Evolutionary conservation across 164 flowering plant genomes (phyloP), one percentile per base, ranked within the genome.

Genomic region (Sedum album): DNA sequence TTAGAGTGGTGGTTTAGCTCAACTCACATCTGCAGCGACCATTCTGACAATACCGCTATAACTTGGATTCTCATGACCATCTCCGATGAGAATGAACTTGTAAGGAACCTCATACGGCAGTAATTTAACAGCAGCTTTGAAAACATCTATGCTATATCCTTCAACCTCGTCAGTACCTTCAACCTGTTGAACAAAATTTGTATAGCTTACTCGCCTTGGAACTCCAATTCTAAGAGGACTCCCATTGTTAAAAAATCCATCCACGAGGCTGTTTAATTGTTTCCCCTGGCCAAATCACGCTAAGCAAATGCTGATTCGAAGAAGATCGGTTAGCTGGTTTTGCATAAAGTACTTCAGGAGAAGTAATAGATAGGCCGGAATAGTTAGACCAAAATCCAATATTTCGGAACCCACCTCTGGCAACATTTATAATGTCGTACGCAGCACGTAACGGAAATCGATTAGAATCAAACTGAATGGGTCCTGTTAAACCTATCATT

Each of bases 321-420:
- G 71, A 76, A 7, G 88, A 83, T 33, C 72, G 79, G 66, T 82
- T 84, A 1, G 79, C 65, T 13, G 82, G 75, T 65, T 77, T 81
- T 5, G 26, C 66, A 48, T 78, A 81, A 11, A 83, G 79, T 20
- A 63, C 65, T 71, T 87, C 92, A 0, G 92, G 92, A 10, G 84
- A 60, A 53, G 71, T 73, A 71, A 83, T 74, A 33, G 92, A 85
- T 5, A 87, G 76, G 1, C 88, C 84, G 8, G 89, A 84, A 42
- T 87, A 74, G 60, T 84, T 82, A 28, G 86, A 76, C 92, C 92
- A 87, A 74, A 80, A 87, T n/a, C 92, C 92, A 35, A 87, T 77
- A 67, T 49, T 71, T 68, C 57, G 68, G 67, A 41, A 69, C 41
- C 84, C 80, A 51, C 55, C 68, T 65, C 76, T 80, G 28, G 81